Base-by-base conservation (phyloP, 164 flowering plant species). In the Chloranthus sessilifolius region DNA sequence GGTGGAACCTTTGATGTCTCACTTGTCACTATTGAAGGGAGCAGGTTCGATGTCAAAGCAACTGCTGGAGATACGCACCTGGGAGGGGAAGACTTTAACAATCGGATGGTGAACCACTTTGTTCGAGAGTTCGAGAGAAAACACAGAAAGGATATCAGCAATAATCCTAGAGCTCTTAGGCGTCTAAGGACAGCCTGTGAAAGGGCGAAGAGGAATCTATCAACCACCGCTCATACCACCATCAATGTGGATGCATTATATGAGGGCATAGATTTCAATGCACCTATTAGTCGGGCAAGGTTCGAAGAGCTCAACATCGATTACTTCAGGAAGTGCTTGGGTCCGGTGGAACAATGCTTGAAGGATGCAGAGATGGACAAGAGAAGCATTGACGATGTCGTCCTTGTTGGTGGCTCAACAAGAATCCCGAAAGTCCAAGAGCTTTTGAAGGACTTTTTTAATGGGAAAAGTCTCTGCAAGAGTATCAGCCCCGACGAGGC, bases 1-100 rank as follows among this genome's bases (percentile, higher is more conserved):
- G 85, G 85, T 50, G 85, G 85, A 38, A 79, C 85, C 4, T 80
- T 80, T 43, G 85, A 78, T 75, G 83, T 78, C 31, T 78, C 83
- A n/a, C 73, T 78, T 16, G 6, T 72, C 22, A 70, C 76, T 5
- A 70, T 75, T 45, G 83, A 73, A 23, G 79, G 74, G 55, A 77
- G 80, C 16, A 71, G 75, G 34, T 78, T 75, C 12, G 83, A 75
- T 47, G 83, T 75, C 22, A 78, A 74, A 51, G 72, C 83, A 10
- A 77, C 82, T 0, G 82, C 82, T 2, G 79, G 82, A 22, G 82
- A 77, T 34, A 77, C 79, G 12, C 82, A 77, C 28, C 67, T 77
- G 1, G 79, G 82, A 17, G 81, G 78, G 14, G 78, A 68, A 40
- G 81, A 74, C 42, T 78, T 74, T 46, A 75, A 76, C 49, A 70